A percentile compares a stretch with the other conserved stretches of the same genome.
Evolutionary conservation across 495 filamentous ascomycete species (phyloP).

Genomic region (Penicilliopsis zonata): DNA sequence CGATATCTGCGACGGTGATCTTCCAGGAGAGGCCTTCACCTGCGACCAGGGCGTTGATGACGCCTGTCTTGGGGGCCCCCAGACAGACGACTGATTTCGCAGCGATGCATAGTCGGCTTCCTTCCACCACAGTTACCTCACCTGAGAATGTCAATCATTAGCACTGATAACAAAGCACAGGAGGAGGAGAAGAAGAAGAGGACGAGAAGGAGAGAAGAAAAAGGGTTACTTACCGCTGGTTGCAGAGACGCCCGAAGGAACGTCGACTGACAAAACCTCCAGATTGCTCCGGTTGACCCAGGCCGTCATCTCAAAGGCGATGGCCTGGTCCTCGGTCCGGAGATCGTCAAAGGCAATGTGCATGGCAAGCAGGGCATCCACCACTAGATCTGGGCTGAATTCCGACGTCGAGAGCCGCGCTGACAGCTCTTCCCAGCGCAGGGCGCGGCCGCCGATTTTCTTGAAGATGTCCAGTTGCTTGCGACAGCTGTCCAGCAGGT

Average conservation of each 20-base stretch:
- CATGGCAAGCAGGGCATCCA: slow-evolving; percentile 80
- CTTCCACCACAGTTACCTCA: slow-evolving; percentile 45
- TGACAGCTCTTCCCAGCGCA: slow-evolving; percentile 40
- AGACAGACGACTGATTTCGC: slow-evolving; percentile 69
- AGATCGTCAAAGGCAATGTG: slow-evolving; percentile 77
- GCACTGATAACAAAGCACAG: slow-evolving; percentile 1
- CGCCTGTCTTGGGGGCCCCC: slow-evolving; percentile 71
- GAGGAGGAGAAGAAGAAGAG: neutral
- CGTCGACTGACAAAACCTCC: slow-evolving; percentile 68
- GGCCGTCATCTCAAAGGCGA: slow-evolving; percentile 69
- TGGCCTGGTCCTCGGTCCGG: slow-evolving; percentile 66
- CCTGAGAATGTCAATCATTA: slow-evolving; percentile 27
- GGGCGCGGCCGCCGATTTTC: slow-evolving; percentile 61
- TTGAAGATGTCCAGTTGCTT: slow-evolving; percentile 67
- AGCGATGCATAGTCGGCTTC: slow-evolving; percentile 58
- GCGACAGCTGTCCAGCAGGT: slow-evolving; percentile 60
- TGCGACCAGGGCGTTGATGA: slow-evolving; percentile 57
- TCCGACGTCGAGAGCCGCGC: slow-evolving; percentile 43
- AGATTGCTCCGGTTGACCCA: slow-evolving; percentile 79
- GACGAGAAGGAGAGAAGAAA: slow-evolving; percentile 11
- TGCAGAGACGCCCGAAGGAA: slow-evolving; percentile 78
- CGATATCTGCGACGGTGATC: slow-evolving; percentile 74
- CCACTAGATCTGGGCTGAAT: slow-evolving; percentile 60
- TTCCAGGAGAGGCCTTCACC: slow-evolving; percentile 52
- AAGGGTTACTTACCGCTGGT: slow-evolving; percentile 47